Conservation (phyloP, 1,284 basidiomycete species). For the Cutaneotrichosporon sp. region DNA sequence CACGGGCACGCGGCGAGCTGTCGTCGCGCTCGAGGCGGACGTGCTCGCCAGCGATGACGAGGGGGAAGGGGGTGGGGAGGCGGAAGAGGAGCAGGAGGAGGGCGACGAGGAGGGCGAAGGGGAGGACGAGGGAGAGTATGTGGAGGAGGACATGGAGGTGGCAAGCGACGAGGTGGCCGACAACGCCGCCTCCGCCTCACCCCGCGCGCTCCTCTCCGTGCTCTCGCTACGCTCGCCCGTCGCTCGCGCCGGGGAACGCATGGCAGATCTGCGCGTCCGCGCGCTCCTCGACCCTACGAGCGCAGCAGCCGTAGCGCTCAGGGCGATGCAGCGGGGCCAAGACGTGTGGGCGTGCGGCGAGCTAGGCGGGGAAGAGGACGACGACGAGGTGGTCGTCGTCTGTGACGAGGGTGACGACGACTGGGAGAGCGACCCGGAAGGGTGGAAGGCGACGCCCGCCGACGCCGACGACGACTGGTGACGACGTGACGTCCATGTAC, state of each 20-base stretch:
- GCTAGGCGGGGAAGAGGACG: conserved; percentile 12
- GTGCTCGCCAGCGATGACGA: conserved; percentile 11
- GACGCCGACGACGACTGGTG: conserved; percentile 26
- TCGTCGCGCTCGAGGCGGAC: neutral
- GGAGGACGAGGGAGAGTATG: conserved; percentile 8
- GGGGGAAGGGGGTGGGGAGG: neutral
- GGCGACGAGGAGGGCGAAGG: conserved; percentile 1
- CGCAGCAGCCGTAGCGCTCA: conserved; percentile 22
- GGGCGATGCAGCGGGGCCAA: conserved; percentile 31
- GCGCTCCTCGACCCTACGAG: conserved; percentile 35
- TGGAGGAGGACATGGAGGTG: neutral
- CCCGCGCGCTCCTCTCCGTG: neutral
- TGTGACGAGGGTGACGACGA: conserved; percentile 24
- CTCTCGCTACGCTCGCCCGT: conserved; percentile 27
- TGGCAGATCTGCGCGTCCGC: conserved; percentile 33
- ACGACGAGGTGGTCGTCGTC: conserved; percentile 14
- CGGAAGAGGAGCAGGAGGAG: neutral
- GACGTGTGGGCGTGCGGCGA: conserved; percentile 32
- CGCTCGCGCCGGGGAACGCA: conserved; percentile 8
- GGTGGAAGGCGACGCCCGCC: conserved; percentile 23
- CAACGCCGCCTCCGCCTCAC: neutral
- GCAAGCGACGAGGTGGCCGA: conserved; percentile 1
- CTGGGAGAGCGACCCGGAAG: conserved; percentile 32
- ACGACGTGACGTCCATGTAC: neutral
- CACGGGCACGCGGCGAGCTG: conserved; percentile 13